These are phyloP conservation scores for Trichophyton simii DNA, from an alignment of 2,329 filamentous ascomycete species.

Conservation along the genomic window DNA sequence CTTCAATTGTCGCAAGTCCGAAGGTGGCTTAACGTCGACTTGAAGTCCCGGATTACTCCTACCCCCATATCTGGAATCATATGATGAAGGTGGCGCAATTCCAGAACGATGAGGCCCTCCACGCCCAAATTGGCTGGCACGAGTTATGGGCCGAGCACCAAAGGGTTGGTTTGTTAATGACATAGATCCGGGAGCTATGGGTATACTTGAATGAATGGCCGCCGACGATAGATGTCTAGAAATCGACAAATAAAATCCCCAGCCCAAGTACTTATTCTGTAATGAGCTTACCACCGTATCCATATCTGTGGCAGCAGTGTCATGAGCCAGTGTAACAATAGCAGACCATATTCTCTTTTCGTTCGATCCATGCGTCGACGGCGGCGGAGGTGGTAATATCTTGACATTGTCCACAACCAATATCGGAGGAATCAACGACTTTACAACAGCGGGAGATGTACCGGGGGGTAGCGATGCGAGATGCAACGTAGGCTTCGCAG, in stretches of 20 bases:
- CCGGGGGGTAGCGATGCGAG: slow-evolving; percentile 42
- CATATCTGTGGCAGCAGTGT: slow-evolving; percentile 72
- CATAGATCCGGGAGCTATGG: slow-evolving; percentile 36
- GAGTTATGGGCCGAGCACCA: slow-evolving; percentile 55
- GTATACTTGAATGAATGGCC: slow-evolving; percentile 45
- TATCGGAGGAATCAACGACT: slow-evolving; percentile 38
- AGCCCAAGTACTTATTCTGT: slow-evolving; percentile 75
- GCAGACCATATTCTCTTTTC: slow-evolving; percentile 64
- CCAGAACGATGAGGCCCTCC: slow-evolving; percentile 43
- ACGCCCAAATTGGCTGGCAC: slow-evolving; percentile 25
- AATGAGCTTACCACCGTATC: slow-evolving; percentile 65
- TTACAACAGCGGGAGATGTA: slow-evolving; percentile 39
- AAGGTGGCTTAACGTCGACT: slow-evolving; percentile 62
- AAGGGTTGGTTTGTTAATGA: slow-evolving; percentile 53
- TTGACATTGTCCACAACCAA: slow-evolving; percentile 61
- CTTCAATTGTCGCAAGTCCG: slow-evolving; percentile 63
- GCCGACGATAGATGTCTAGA: slow-evolving; percentile 73
- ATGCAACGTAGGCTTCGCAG: slow-evolving; percentile 44
- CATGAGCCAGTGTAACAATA: slow-evolving; percentile 67
- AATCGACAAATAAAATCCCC: slow-evolving; percentile 67
- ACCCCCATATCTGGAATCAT: slow-evolving; percentile 39
- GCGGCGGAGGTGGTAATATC: slow-evolving; percentile 42
- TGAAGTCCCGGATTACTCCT: slow-evolving; percentile 43
- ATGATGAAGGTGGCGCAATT: slow-evolving; percentile 67
- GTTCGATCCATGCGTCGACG: slow-evolving; percentile 27